Conservation (phyloP, 495 filamentous ascomycete genomes). For the Cercophora samala region DNA sequence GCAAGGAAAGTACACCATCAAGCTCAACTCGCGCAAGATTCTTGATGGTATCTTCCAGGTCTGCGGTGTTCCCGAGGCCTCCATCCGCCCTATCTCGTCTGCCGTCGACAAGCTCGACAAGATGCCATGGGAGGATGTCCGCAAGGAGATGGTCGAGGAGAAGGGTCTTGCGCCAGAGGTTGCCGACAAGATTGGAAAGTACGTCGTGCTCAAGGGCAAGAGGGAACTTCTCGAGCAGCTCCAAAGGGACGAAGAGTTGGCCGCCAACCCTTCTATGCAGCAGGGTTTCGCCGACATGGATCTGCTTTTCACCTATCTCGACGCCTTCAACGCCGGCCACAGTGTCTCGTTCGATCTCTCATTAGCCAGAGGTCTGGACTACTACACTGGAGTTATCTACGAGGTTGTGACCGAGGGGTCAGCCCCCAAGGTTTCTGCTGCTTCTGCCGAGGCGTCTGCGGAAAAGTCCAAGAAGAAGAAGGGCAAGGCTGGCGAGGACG, state of each 20-base stretch:
- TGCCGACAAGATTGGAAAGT: slow-evolving; percentile 67
- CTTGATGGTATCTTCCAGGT: slow-evolving; percentile 90
- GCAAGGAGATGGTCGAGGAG: slow-evolving; percentile 80
- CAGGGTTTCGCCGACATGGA: slow-evolving; percentile 79
- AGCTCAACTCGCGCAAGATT: slow-evolving; percentile 93
- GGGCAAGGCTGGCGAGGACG: slow-evolving; percentile 57
- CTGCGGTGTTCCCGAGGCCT: slow-evolving; percentile 80
- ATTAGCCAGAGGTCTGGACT: slow-evolving; percentile 62
- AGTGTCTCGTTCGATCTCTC: slow-evolving; percentile 77
- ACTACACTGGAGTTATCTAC: slow-evolving; percentile 78
- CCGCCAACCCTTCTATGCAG: slow-evolving; percentile 66
- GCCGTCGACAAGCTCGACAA: slow-evolving; percentile 98
- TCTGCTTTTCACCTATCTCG: slow-evolving; percentile 75
- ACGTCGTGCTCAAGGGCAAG: slow-evolving; percentile 24
- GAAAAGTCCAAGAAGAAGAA: slow-evolving; percentile 54
- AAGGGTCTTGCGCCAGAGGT: slow-evolving; percentile 73
- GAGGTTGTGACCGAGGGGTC: slow-evolving; percentile 72
- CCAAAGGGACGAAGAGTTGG: slow-evolving; percentile 58
- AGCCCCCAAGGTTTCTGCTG: slow-evolving; percentile 48
- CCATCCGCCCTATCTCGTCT: slow-evolving; percentile 80
- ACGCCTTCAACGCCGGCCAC: slow-evolving; percentile 67
- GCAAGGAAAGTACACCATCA: slow-evolving; percentile 63
- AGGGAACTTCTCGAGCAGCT: slow-evolving; percentile 67
- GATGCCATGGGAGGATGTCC: slow-evolving; percentile 82
- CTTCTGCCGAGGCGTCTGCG: slow-evolving; percentile 37